Percentiles rank a stretch among this genome's conserved stretches.
Evolutionary conservation across 2,329 filamentous ascomycete genomes (phyloP).

Genomic region (Trichoderma sp.): DNA sequence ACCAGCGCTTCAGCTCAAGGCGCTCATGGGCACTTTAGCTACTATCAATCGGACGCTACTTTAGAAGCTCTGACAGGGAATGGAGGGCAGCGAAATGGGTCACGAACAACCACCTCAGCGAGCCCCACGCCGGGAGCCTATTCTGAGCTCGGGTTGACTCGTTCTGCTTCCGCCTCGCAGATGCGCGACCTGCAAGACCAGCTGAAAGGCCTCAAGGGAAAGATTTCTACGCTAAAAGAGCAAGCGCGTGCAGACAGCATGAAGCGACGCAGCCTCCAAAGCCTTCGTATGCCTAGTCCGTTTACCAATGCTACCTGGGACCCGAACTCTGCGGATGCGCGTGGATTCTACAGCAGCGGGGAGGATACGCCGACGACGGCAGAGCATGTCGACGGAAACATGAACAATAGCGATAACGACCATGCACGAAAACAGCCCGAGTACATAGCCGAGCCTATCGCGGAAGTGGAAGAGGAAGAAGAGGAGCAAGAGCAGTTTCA

Average conservation of each 20-base stretch:
- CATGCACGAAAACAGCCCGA: slow-evolving; percentile 2
- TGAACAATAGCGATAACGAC: not conserved
- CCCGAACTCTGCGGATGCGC: slow-evolving; percentile 35
- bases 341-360: slow-evolving; percentile 31
- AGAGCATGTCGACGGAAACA: not conserved
- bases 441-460: not conserved
- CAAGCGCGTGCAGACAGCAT: slow-evolving; percentile 79
- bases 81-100: slow-evolving; percentile 39
- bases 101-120: slow-evolving; percentile 45
- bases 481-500: not conserved
- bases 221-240: slow-evolving; percentile 78
- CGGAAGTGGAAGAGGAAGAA: slow-evolving; percentile 7
- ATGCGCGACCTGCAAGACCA: slow-evolving; percentile 78
- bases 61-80: slow-evolving; percentile 61
- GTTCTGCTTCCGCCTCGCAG: slow-evolving; percentile 73
- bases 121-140: slow-evolving; percentile 52
- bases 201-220: slow-evolving; percentile 82
- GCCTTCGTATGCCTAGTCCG: slow-evolving; percentile 74
- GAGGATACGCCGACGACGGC: slow-evolving; percentile 29
- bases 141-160: slow-evolving; percentile 56
- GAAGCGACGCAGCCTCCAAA: slow-evolving; percentile 76
- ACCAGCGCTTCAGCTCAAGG: slow-evolving; percentile 34
- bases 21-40: slow-evolving; percentile 37
- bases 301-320: slow-evolving; percentile 68
- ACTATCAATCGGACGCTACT: slow-evolving; percentile 45